These are phyloP conservation scores for Cryptococcus jaspeensis DNA, from an alignment of 1,284 basidiomycete genomes.

Conservation along the genomic window DNA sequence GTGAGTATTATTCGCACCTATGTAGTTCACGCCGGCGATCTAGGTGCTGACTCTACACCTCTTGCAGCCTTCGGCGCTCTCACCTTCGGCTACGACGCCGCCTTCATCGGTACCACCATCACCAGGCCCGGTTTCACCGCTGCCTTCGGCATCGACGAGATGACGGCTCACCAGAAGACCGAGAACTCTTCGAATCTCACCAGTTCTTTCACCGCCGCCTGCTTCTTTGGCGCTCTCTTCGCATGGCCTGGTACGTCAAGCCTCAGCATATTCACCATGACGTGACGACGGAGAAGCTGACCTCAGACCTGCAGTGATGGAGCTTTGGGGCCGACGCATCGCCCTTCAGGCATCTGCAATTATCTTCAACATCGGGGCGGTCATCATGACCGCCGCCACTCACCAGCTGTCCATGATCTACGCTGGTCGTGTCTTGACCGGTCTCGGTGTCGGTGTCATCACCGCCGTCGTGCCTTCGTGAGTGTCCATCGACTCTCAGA, in stretches of 20 bases:
- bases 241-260: slow-evolving; percentile 14
- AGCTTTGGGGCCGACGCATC: slow-evolving; percentile 33
- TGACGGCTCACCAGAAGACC: slow-evolving; percentile 46
- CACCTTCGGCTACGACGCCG: slow-evolving; percentile 47
- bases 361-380: slow-evolving; percentile 48
- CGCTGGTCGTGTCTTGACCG: slow-evolving; percentile 47
- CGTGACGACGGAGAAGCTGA: not conserved
- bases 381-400: slow-evolving; percentile 42
- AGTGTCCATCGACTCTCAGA: too few relatives aligned
- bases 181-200: slow-evolving; percentile 51
- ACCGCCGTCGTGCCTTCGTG: slow-evolving; percentile 37
- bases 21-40: not conserved
- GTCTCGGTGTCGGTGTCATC: slow-evolving; percentile 47
- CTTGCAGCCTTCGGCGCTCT: slow-evolving; percentile 7
- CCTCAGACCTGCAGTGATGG: slow-evolving; percentile 28
- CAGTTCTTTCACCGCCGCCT: slow-evolving; percentile 50
- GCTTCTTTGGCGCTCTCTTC: slow-evolving; percentile 44
- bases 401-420: slow-evolving; percentile 26
- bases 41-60: not conserved
- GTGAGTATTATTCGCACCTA: not conserved
- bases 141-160: slow-evolving; percentile 50
- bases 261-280: not conserved
- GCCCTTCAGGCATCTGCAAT: slow-evolving; percentile 34
- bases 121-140: slow-evolving; percentile 45
- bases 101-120: slow-evolving; percentile 54